Conservation (phyloP, 257 asterid genomes). For the Solanum bukasovii region DNA sequence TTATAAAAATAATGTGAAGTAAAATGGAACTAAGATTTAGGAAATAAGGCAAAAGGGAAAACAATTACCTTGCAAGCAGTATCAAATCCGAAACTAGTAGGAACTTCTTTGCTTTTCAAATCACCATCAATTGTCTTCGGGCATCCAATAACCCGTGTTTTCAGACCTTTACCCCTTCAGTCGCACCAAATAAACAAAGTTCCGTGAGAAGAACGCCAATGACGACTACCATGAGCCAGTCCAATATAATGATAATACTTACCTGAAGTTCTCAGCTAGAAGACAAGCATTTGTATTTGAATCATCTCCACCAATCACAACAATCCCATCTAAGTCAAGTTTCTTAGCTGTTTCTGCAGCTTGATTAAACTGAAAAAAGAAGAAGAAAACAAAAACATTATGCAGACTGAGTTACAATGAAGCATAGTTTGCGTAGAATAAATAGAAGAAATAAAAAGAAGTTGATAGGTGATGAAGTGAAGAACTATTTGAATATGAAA, state of each 20-base stretch:
- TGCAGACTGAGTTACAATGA: background rate
- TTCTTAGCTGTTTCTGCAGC: constrained; percentile 84
- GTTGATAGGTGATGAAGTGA: background rate
- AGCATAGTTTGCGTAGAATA: background rate
- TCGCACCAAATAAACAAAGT: background rate
- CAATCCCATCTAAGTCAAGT: constrained; percentile 95
- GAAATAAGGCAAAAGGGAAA: background rate
- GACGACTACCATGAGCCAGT: background rate
- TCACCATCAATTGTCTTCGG: constrained; percentile 99
- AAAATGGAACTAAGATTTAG: background rate
- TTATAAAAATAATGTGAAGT: background rate
- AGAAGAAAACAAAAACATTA: background rate
- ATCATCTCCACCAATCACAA: constrained; percentile 99
- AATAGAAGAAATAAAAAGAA: background rate
- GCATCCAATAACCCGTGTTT: constrained; percentile 91
- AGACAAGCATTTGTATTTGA: constrained; percentile 98
- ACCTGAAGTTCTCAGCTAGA: constrained; percentile 82
- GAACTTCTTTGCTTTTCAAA: constrained; percentile 91
- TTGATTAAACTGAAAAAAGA: constrained; percentile 66
- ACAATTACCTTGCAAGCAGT: constrained; percentile 97
- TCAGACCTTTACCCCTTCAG: constrained; percentile 59
- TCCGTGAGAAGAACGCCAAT: background rate
- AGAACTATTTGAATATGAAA: background rate
- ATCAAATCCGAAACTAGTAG: constrained; percentile 92
- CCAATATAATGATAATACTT: background rate